A percentile compares a stretch with the other conserved stretches of the same genome.
Evolutionary conservation across 345 rosid species (phyloP).

Genomic region (Lagerstroemia speciosa): DNA sequence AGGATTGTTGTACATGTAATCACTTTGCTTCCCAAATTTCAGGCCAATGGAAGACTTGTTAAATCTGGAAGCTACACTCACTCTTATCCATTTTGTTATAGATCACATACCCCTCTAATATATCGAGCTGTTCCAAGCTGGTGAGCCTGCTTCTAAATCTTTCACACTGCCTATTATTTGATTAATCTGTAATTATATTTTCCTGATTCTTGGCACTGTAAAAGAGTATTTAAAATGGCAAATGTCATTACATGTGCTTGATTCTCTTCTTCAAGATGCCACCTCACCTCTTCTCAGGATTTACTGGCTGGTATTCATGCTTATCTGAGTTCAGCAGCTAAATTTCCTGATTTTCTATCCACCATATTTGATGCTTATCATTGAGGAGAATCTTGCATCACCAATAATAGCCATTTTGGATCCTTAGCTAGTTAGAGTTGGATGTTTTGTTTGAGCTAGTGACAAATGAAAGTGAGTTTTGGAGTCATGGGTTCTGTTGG

Average conservation of each 20-base stretch:
- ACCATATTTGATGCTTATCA: neutral
- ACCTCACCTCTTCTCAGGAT: neutral
- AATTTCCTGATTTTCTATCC: neutral
- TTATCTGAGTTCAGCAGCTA: neutral
- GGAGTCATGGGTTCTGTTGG: neutral
- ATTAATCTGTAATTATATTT: neutral
- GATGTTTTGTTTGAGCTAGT: neutral
- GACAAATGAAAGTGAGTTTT: neutral
- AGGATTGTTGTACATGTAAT: neutral
- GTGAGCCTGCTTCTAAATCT: conserved; percentile 29
- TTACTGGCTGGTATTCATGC: neutral
- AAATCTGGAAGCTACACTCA: conserved; percentile 77
- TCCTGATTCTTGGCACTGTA: neutral
- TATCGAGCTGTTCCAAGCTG: conserved; percentile 97
- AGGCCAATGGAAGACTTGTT: conserved; percentile 91
- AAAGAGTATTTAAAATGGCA: neutral
- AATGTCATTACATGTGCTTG: neutral
- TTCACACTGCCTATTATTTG: neutral
- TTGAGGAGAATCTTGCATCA: neutral
- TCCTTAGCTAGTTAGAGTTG: neutral
- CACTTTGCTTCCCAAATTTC: conserved; percentile 7
- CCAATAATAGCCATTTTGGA: neutral
- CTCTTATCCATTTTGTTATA: conserved; percentile 85
- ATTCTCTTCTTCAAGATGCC: neutral
- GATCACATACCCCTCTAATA: conserved; percentile 94